phyloP scores from a whole-genome alignment of 371 early-diverging fungal genomes.

The Mortierella sp. region DNA sequence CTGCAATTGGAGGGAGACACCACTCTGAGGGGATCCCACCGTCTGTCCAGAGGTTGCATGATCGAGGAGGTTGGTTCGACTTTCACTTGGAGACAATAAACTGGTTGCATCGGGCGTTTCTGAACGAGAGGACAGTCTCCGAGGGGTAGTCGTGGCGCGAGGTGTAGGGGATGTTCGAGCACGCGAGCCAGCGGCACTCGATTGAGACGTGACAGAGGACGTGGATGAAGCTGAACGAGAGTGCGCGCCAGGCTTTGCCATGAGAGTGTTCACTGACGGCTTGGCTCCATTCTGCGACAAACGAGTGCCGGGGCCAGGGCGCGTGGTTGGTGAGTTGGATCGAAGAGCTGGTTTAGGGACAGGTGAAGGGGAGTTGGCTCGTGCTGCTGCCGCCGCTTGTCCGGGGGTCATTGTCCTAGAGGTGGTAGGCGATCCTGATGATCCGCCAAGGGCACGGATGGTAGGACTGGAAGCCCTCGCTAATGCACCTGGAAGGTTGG shows the following conservation, averaged over 20 bases:
- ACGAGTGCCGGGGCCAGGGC: slow-evolving; percentile 21
- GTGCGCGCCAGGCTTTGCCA: slow-evolving; percentile 29
- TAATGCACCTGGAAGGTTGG: slow-evolving; percentile 14
- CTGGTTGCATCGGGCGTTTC: slow-evolving; percentile 38
- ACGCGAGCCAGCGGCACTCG: slow-evolving; percentile 37
- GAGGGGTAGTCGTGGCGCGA: slow-evolving; percentile 35
- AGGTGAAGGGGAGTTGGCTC: slow-evolving; percentile 52
- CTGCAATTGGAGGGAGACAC: slow-evolving; percentile 32
- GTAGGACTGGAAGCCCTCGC: slow-evolving; percentile 43
- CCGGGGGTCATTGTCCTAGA: slow-evolving; percentile 27
- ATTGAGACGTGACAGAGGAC: slow-evolving; percentile 46
- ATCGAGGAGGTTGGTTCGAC: slow-evolving; percentile 44
- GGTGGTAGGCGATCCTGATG: slow-evolving; percentile 44
- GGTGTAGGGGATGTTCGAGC: slow-evolving; percentile 50
- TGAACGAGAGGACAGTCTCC: slow-evolving; percentile 49
- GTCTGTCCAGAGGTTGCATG: slow-evolving; percentile 37
- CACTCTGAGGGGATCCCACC: slow-evolving; percentile 19
- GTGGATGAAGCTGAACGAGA: slow-evolving; percentile 51
- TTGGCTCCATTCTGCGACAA: slow-evolving; percentile 32
- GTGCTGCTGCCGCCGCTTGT: slow-evolving; percentile 14
- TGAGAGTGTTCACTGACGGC: slow-evolving; percentile 22
- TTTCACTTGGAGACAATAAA: slow-evolving; percentile 39
- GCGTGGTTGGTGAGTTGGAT: slow-evolving; percentile 47
- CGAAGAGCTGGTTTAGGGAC: slow-evolving; percentile 32
- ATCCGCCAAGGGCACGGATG: slow-evolving; percentile 38